Percentiles rank a stretch among this genome's conserved stretches.
Evolutionary conservation across 257 asterid species (phyloP).

Genomic region (Fraxinus cuspidata): DNA sequence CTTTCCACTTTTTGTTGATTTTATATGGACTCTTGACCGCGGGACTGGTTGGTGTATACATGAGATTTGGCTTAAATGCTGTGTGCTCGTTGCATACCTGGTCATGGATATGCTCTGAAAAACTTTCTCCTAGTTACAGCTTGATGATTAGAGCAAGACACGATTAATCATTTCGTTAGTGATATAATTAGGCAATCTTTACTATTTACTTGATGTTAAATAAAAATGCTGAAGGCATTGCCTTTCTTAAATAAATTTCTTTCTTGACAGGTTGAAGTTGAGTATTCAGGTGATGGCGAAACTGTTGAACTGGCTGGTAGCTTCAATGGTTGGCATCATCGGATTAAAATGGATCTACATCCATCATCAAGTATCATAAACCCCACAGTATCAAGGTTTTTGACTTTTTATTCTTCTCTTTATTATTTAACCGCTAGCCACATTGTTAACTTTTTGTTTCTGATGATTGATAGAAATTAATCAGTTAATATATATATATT

Average conservation of each 20-base stretch:
- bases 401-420: background rate
- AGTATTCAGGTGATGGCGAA: constrained; percentile 66
- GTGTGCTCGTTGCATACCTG: background rate
- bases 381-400: constrained; percentile 47
- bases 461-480: background rate
- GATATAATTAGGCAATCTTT: background rate
- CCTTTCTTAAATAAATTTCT: constrained; percentile 29
- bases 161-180: background rate
- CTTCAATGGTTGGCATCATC: constrained; percentile 92
- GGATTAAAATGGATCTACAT: constrained; percentile 57
- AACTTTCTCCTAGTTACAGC: background rate
- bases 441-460: background rate
- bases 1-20: constrained; percentile 1
- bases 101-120: background rate
- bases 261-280: constrained; percentile 69
- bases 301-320: constrained; percentile 86
- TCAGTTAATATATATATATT: too few species aligned
- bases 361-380: constrained; percentile 40
- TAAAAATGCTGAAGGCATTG: constrained; percentile 12
- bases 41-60: background rate
- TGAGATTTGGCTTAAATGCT: background rate
- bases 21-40: background rate
- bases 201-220: background rate
- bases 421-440: constrained; percentile 5
- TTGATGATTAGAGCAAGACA: background rate